Percentiles rank a stretch among this genome's conserved stretches.
These are phyloP conservation scores for Jatropha podagrica DNA, from an alignment of 441 rosid genomes.

Conservation along the genomic window DNA sequence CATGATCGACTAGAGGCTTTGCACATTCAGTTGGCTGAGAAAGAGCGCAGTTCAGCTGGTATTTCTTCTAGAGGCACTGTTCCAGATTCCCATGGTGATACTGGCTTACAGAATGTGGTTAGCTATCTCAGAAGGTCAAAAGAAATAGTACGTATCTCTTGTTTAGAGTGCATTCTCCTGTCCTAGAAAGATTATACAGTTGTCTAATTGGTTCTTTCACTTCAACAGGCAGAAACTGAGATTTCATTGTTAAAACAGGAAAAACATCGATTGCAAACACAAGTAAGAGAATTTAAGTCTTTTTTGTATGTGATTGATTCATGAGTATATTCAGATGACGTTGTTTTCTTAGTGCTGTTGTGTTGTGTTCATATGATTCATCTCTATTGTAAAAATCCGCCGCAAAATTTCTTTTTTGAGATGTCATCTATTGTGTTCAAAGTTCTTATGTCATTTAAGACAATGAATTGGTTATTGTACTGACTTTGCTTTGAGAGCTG, in stretches of 20 bases:
- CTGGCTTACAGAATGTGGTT: slow-evolving; percentile 83
- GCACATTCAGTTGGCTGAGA: slow-evolving; percentile 87
- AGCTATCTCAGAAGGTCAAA: slow-evolving; percentile 84
- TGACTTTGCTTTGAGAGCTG: too few species aligned
- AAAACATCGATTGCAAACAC: slow-evolving; percentile 84
- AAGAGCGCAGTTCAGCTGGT: slow-evolving; percentile 57
- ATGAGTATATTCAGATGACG: background rate
- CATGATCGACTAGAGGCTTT: slow-evolving; percentile 88
- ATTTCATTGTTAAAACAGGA: slow-evolving; percentile 91
- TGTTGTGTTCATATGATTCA: background rate
- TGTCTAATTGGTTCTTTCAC: slow-evolving; percentile 15
- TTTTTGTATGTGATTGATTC: background rate
- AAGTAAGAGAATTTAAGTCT: slow-evolving; percentile 46
- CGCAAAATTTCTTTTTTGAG: too few species aligned
- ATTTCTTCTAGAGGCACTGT: slow-evolving; percentile 39
- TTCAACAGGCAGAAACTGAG: slow-evolving; percentile 89
- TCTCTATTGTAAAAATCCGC: background rate
- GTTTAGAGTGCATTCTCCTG: background rate
- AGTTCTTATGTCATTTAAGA: too few species aligned
- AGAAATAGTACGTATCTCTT: slow-evolving; percentile 66
- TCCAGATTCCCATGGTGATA: slow-evolving; percentile 49
- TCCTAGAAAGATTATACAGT: slow-evolving; percentile 11
- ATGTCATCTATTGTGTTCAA: too few species aligned
- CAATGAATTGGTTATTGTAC: too few species aligned
- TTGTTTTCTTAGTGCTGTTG: background rate